Evolutionary conservation across 306 rosid genomes (phyloP), one percentile per base, ranked within the genome.

Genomic region (Boehmeria nivea): DNA sequence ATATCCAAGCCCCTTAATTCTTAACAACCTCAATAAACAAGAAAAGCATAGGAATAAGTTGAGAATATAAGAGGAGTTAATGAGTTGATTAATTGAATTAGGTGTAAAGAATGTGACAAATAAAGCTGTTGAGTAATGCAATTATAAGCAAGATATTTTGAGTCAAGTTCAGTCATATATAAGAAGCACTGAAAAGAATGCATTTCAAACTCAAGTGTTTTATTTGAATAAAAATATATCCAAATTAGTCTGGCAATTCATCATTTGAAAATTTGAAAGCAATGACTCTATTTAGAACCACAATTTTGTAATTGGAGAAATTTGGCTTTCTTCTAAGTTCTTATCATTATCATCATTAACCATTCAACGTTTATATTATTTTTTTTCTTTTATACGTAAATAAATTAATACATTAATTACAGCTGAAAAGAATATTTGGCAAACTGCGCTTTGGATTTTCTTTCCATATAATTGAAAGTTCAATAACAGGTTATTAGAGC

Each of bases 361-460:
- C 19, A 11, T 15, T 58, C 51, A 42, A 25, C 14, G 27, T 16
- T 26, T 6, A 25, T 14, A 43, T 59, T 31, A 12, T 45, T 19
- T 15, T 31, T 44, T 17, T 28, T 43, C 10, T n/a, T 25, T 15
- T 51, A 24, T 36, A 11, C 10, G 8, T 50, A 50, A 23, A 21
- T 17, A 12, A 20, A 45, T 16, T 31, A 12, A 11, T 21, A 28
- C 16, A 33, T 19, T 17, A 23, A 34, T 47, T 11, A 38, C 57
- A 12, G 59, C 64, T 60, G 59, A 53, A 51, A 34, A n/a, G n/a
- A n/a, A 21, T 40, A 40, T 37, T 14, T 61, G 68, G 56, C 34
- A 43, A 61, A 40, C 39, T 22, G 57, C 63, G 36, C 57, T 3
- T 61, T 47, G 44, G 51, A 56, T 68, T 54, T 23, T 64, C 38